Evolutionary conservation across 2,329 filamentous ascomycete species (phyloP), one percentile per base, ranked within the genome.

Genomic region (Apiospora sp.): DNA sequence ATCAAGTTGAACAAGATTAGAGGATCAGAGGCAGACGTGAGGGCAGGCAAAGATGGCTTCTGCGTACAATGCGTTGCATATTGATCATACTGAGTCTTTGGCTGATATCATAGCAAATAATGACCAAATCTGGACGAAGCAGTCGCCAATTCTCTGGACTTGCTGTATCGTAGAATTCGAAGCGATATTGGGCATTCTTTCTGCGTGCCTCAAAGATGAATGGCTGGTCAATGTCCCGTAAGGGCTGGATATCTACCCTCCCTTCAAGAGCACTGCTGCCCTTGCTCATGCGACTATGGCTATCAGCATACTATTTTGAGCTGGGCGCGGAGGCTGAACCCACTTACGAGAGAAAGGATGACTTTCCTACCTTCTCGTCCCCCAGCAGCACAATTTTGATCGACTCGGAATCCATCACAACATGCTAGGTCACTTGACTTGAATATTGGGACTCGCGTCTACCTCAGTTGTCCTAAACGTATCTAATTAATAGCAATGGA

Each of bases 81-180:
- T 90, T 89, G 76, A 90, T 86, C 71, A 92, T 84, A 76, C 85
- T 90, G 61, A 87, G 78, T 58, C 90, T 85, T 74, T 88, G 87
- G 80, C 87, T 88, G 77, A 92, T 90, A 77, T 91, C 89, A 77
- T 89, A 92, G 80, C 90, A 91, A 72, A 91, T 81, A 41, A 91
- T 82, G 69, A 91, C 81, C 43, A 91, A 81, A 78, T 92, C 87
- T 0, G 90, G 90, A 19, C 84, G 84, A 24, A 91, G 82, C n/a
- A 87, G 82, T 67, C 83, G 86, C 90, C 90, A 92, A 77, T 85
- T 88, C 34, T 88, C 86, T 5, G 90, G 89, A 76, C 85, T 86
- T 12, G 87, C 86, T 1, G 89, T 91, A 78, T 92, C 90, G 75
- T 86, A 87, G 76, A 91, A 90, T 77, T 90, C 87, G 74, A 92